Evolutionary conservation across 192 early-diverging fungal genomes (phyloP).

Genomic region (Paraglomus brasilianum): DNA sequence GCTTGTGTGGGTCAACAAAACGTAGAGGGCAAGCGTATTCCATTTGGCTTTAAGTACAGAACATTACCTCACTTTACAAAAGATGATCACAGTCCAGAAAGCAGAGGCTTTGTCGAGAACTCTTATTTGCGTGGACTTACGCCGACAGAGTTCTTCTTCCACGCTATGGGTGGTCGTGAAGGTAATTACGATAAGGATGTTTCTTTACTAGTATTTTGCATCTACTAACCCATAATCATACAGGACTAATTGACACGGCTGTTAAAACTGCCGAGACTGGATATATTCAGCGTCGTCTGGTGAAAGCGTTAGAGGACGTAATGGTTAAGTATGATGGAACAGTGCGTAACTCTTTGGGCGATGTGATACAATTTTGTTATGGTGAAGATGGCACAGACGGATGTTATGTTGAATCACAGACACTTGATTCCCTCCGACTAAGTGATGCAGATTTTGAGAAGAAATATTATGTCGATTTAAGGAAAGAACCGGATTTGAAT

Average conservation of each 20-base stretch:
- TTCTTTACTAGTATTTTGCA: conserved; percentile 1
- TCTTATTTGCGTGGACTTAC: conserved; percentile 89
- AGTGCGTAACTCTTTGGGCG: conserved; percentile 89
- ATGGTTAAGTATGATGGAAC: conserved; percentile 98
- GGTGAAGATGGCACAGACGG: conserved; percentile 99
- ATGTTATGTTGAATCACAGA: conserved; percentile 82
- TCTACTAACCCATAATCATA: neutral
- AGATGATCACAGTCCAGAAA: conserved; percentile 93
- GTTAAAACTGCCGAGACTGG: conserved; percentile 99
- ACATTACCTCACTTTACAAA: conserved; percentile 97
- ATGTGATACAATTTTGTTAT: conserved; percentile 95
- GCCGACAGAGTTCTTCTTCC: conserved; percentile 99
- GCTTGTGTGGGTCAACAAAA: conserved; percentile 99
- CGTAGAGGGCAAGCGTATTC: conserved; percentile 99
- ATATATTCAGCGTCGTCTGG: conserved; percentile 97
- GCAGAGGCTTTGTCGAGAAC: conserved; percentile 87
- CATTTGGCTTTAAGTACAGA: conserved; percentile 92
- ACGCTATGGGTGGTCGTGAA: conserved; percentile 99
- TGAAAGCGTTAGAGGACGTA: conserved; percentile 97
- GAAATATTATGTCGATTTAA: conserved; percentile 82
- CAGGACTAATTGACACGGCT: conserved; percentile 96
- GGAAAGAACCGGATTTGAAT: conserved; percentile 47
- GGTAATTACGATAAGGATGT: conserved; percentile 45
- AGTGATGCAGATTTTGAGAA: conserved; percentile 70
- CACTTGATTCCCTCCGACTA: conserved; percentile 67